phyloP scores from a whole-genome alignment of 177 flowering plant species.

The Vitis hybrid region DNA sequence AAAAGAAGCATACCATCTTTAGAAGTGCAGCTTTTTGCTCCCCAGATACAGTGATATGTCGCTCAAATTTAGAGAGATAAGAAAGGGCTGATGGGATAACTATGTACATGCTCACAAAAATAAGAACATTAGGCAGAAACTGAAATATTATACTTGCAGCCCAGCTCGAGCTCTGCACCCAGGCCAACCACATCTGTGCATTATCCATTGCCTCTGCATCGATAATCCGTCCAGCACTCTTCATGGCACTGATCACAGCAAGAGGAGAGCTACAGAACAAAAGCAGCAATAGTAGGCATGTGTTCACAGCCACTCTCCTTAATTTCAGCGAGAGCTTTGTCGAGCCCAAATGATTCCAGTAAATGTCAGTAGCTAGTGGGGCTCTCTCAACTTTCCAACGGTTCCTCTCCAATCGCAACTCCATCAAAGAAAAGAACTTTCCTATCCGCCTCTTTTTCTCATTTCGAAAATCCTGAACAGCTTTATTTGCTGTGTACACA shows the following conservation, averaged over 20 bases:
- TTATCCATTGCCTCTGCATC: constrained; percentile 92
- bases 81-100: constrained; percentile 88
- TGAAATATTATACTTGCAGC: constrained; percentile 74
- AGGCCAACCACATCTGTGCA: constrained; percentile 84
- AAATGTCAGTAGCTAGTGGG: constrained; percentile 86
- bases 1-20: constrained; percentile 97
- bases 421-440: constrained; percentile 78
- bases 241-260: constrained; percentile 77
- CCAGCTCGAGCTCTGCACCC: constrained; percentile 95
- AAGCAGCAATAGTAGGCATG: constrained; percentile 76
- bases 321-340: constrained; percentile 63
- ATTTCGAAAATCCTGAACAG: constrained; percentile 78
- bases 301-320: constrained; percentile 82
- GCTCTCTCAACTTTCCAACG: constrained; percentile 97
- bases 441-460: constrained; percentile 83
- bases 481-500: constrained; percentile 89
- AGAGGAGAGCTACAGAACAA: constrained; percentile 96
- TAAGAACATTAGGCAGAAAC: constrained; percentile 90
- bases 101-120: constrained; percentile 96
- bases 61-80: constrained; percentile 84
- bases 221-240: constrained; percentile 86
- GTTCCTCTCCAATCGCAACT: constrained; percentile 79
- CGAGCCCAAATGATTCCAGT: constrained; percentile 94
- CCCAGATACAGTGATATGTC: constrained; percentile 87
- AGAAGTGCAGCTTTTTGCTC: constrained; percentile 95